Evolutionary conservation across 2,329 filamentous ascomycete species (phyloP).

Genomic region (Bipolaris sorokiniana): DNA sequence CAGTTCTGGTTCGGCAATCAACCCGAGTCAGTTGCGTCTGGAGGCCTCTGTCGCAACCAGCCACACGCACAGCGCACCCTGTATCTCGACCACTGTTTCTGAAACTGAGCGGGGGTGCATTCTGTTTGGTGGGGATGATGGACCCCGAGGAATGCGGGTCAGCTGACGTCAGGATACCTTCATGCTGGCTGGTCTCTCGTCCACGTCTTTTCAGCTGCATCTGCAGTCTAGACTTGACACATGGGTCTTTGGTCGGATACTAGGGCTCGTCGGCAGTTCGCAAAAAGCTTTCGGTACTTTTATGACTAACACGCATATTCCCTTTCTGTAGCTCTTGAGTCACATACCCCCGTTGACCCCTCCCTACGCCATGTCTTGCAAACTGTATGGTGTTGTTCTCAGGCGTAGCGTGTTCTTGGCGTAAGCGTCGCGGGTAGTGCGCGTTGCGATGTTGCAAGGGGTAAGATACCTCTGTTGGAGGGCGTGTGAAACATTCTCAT

Average conservation of each 20-base stretch:
- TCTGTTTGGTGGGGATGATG: neutral
- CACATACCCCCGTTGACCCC: neutral
- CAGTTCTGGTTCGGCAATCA: no score
- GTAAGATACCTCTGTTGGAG: slow-evolving; percentile 2
- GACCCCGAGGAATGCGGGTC: neutral
- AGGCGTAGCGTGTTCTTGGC: slow-evolving; percentile 1
- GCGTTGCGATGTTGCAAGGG: neutral
- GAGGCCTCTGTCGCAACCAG: neutral
- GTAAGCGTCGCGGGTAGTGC: slow-evolving; percentile 7
- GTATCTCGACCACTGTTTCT: neutral
- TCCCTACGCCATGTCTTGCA: neutral
- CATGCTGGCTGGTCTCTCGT: neutral
- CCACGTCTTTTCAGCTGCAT: neutral
- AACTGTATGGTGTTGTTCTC: neutral
- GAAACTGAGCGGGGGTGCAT: neutral
- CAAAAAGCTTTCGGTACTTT: neutral
- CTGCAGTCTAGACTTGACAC: neutral
- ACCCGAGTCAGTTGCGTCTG: neutral
- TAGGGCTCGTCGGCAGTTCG: neutral
- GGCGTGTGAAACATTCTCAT: neutral
- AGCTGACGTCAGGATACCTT: slow-evolving; percentile 4
- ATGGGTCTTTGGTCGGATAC: neutral
- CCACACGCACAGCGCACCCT: neutral
- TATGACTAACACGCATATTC: neutral
- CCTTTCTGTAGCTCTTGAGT: neutral